Evolutionary conservation across 2,329 filamentous ascomycete species (phyloP), one percentile per base, ranked within the genome.

Genomic region (Parastagonospora nodorum): DNA sequence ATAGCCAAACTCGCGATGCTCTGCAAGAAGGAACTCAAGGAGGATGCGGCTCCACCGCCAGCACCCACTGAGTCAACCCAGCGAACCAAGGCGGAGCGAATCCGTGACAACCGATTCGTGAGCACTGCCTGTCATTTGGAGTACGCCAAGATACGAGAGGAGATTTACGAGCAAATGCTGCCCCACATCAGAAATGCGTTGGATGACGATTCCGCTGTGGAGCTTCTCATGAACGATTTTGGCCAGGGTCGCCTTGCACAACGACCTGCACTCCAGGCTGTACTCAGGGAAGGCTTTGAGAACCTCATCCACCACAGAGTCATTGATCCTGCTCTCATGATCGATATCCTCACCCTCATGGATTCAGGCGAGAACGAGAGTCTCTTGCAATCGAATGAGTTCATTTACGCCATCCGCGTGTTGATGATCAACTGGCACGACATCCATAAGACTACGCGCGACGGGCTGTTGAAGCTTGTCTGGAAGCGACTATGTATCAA

Each of bases 401-500:
- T 95, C 70, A 89, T 84, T 71, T 78, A 88, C 53, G 92, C 92
- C 16, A 80, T 96, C 14, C 78, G 82, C 64, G 80, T 78, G 12
- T 72, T 86, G 5, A 67, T 77, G 51, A 46, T 83, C 76, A 64
- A 80, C 77, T 72, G 81, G 77, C 67, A 84, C 77, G 58, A 81
- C 80, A 62, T 79, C 72, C 62, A 78, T 77, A 59, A 61, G 32
- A 67, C 63, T 12, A 66, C 65, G 16, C 67, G 67, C 56, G 81
- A 87, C 24, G 75, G 79, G 29, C 68, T 82, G 31, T 75, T 84
- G 43, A 79, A 78, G 53, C 73, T 85, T n/a, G 89, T 97, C 55
- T 99, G 94, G 94, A 88, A 94, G 67, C 85, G 94, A 46, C 88
- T 91, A 54, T 89, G 89, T 65, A 82, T 93, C 59, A 85, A 87